Conservation (phyloP, 257 asterid species). For the Gentiana dahurica region DNA sequence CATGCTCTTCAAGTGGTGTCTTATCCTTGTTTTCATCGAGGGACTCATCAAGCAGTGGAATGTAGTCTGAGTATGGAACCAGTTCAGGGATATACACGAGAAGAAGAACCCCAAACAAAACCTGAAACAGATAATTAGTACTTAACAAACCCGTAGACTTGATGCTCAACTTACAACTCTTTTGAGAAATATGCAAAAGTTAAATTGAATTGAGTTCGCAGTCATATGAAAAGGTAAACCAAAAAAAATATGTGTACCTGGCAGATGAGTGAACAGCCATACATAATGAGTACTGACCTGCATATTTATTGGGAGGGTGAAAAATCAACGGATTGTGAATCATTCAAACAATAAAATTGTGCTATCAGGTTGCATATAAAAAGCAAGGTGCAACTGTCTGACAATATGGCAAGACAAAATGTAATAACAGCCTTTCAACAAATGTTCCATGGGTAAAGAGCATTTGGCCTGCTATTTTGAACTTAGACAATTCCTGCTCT, state of each 20-base stretch:
- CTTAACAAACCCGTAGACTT: not conserved
- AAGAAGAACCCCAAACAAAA: slow-evolving; percentile 63
- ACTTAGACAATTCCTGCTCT: not conserved
- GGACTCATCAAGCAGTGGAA: slow-evolving; percentile 49
- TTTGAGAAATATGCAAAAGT: not conserved
- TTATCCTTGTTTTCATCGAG: slow-evolving; percentile 58
- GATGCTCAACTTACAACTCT: not conserved
- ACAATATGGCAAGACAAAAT: not conserved
- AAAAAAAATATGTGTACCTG: slow-evolving; percentile 44
- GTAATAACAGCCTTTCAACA: not conserved
- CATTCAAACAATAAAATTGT: not conserved
- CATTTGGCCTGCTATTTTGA: not conserved
- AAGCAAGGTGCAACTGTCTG: not conserved
- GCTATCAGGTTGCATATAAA: not conserved
- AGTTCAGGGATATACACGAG: slow-evolving; percentile 64
- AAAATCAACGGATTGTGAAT: not conserved
- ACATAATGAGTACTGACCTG: slow-evolving; percentile 67
- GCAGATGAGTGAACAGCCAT: slow-evolving; percentile 64
- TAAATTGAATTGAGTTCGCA: not conserved
- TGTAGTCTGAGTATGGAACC: slow-evolving; percentile 85
- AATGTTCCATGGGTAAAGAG: not conserved
- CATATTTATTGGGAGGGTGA: slow-evolving; percentile 1
- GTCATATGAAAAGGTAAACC: not conserved
- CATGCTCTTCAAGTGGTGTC: slow-evolving; percentile 81
- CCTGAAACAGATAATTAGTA: slow-evolving; percentile 40